Conservation (phyloP, 306 rosid species). For the Urtica urens region DNA sequence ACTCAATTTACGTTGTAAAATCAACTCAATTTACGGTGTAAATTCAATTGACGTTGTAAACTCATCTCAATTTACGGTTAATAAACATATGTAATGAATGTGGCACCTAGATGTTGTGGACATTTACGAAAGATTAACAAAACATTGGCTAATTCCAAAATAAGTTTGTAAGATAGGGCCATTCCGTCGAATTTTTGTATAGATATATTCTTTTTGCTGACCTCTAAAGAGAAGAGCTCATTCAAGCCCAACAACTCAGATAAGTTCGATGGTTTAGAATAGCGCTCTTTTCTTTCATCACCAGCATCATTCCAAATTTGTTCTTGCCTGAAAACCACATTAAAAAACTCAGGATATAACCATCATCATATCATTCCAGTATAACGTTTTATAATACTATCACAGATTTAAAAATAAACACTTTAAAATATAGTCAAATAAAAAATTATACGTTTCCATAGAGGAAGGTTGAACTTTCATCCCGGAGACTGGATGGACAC, state of each 20-base stretch:
- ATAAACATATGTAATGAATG: too few relatives aligned
- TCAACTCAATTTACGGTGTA: too few relatives aligned
- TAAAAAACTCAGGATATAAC: not conserved
- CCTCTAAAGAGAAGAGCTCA: slow-evolving; percentile 20
- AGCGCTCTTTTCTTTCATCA: slow-evolving; percentile 16
- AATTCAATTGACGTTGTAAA: too few relatives aligned
- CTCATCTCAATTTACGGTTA: too few relatives aligned
- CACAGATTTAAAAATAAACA: not conserved
- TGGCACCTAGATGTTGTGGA: too few relatives aligned
- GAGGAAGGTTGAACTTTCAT: slow-evolving; percentile 17
- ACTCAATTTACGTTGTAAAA: too few relatives aligned
- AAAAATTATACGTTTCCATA: not conserved
- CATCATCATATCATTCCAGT: too few relatives aligned
- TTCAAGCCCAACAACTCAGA: slow-evolving; percentile 23
- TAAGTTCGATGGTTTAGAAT: slow-evolving; percentile 8
- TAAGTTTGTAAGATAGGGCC: too few relatives aligned
- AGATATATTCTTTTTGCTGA: not conserved
- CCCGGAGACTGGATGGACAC: slow-evolving; percentile 1
- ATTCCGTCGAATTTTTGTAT: not conserved
- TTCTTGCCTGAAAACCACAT: slow-evolving; percentile 16
- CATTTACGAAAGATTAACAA: too few relatives aligned
- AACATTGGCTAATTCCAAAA: too few relatives aligned
- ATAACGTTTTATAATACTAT: not conserved
- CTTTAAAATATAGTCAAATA: not conserved
- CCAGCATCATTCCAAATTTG: slow-evolving; percentile 6